Evolutionary conservation across 495 filamentous ascomycete species (phyloP), one percentile per base, ranked within the genome.

Genomic region (Penicillium fimorum): DNA sequence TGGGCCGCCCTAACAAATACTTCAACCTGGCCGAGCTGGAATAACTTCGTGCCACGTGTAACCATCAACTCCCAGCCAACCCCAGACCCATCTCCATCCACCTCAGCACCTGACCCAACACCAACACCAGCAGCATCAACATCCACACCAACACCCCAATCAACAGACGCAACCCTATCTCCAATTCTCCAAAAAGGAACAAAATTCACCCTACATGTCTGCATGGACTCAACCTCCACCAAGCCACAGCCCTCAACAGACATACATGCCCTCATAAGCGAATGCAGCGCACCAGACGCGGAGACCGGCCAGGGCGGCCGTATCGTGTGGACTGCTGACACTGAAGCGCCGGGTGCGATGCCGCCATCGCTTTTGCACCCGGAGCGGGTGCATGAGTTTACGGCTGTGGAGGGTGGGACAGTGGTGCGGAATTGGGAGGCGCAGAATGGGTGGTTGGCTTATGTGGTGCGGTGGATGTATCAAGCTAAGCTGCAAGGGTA

Each of bases 351-450:
- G 15, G 74, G 73, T 6, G 33, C 60, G 12, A 50, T 74, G 32
- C 38, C 64, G 37, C 57, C 56, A 9, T 70, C 59, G 4, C 50
- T 76, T 5, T 60, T 77, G 53, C 65, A 24, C 15, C 71, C 69
- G 47, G 75, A 78, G 58, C 53, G 76, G 27, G 72, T 74, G 6
- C 74, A 76, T 56, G 74, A 78, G 62, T 30, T 78, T 25, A 49
- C n/a, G 12, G 70, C 70, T 47, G 61, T 70, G 2, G 66, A 67
- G 46, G 61, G 52, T 4, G 62, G 68, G 24, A 70, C 66, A 15
- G 70, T 74, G 60, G 72, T 77, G 51, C 51, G 69, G 48, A 79
- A 74, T 57, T 79, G 76, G 76, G 76, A 78, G 63, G 58, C 55
- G 32, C 73, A 76, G 66, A 50, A 59, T 18, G 76, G 76, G 30